These are phyloP conservation scores for Guadua angustifolia DNA, from an alignment of 176 grass and related monocot species.

Conservation along the genomic window DNA sequence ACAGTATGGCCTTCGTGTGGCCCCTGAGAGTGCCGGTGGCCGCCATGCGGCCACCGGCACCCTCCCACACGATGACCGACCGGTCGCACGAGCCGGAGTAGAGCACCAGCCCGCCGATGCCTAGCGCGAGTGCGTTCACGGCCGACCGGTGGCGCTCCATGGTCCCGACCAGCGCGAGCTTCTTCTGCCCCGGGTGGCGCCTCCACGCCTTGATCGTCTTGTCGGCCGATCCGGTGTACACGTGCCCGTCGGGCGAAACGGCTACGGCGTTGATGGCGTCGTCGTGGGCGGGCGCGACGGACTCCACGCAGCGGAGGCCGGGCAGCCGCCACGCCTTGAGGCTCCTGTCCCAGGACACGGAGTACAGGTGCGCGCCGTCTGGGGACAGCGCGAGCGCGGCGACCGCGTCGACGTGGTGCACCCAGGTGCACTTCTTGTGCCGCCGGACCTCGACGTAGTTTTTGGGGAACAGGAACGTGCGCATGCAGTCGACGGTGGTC, in stretches of 20 bases:
- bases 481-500: slow-evolving; percentile 54
- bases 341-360: slow-evolving; percentile 80
- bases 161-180: slow-evolving; percentile 44
- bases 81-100: slow-evolving; percentile 74
- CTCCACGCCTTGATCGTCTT: slow-evolving; percentile 59
- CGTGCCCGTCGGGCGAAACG: slow-evolving; percentile 49
- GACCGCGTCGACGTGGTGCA: slow-evolving; percentile 78
- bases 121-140: slow-evolving; percentile 68
- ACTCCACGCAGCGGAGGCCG: slow-evolving; percentile 60
- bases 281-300: slow-evolving; percentile 57
- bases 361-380: slow-evolving; percentile 68
- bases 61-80: slow-evolving; percentile 70
- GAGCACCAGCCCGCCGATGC: slow-evolving; percentile 52
- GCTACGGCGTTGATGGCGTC: slow-evolving; percentile 81
- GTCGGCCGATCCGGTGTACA: slow-evolving; percentile 78
- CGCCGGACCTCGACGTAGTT: slow-evolving; percentile 66
- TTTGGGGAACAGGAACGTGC: slow-evolving; percentile 50
- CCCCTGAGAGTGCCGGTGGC: slow-evolving; percentile 50
- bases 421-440: slow-evolving; percentile 69
- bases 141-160: slow-evolving; percentile 60
- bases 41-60: slow-evolving; percentile 11
- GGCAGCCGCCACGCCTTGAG: slow-evolving; percentile 69
- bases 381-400: slow-evolving; percentile 60
- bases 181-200: slow-evolving; percentile 19
- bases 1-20: slow-evolving; percentile 56